Percentiles rank a stretch among this genome's conserved stretches.
phyloP scores from a whole-genome alignment of 2,329 filamentous ascomycete species.

The Sordariomycetes sp. region DNA sequence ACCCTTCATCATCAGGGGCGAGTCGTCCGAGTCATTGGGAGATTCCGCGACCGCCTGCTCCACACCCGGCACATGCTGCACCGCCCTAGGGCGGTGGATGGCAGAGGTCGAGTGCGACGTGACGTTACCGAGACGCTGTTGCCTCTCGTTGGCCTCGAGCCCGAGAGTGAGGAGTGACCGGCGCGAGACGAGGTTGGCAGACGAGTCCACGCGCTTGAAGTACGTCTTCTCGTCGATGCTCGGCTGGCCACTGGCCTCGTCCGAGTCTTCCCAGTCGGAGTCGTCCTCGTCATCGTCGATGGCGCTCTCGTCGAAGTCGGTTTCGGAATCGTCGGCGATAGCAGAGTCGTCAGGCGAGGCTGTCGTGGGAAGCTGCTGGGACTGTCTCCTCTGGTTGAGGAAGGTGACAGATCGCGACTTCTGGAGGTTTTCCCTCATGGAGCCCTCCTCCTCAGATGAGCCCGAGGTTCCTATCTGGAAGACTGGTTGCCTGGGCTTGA shows the following conservation, averaged over 20 bases:
- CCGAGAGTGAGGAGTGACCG: slow-evolving; percentile 84
- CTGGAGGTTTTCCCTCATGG: slow-evolving; percentile 37
- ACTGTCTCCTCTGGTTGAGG: slow-evolving; percentile 57
- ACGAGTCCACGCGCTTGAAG: slow-evolving; percentile 88
- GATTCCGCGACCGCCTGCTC: slow-evolving; percentile 16
- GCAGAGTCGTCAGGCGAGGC: slow-evolving; percentile 29
- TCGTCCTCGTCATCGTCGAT: slow-evolving; percentile 63
- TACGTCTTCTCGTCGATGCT: slow-evolving; percentile 70
- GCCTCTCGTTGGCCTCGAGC: slow-evolving; percentile 68
- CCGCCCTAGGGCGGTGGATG: slow-evolving; percentile 51
- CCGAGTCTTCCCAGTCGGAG: slow-evolving; percentile 54
- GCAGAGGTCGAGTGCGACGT: slow-evolving; percentile 59
- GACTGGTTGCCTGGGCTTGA: slow-evolving; percentile 20
- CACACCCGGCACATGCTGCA: slow-evolving; percentile 20
- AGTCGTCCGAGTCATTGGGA: slow-evolving; percentile 50
- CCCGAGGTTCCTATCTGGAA: slow-evolving; percentile 44
- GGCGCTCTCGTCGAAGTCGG: slow-evolving; percentile 70
- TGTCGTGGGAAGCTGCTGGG: slow-evolving; percentile 22
- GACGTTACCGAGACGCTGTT: slow-evolving; percentile 56
- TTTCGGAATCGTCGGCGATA: slow-evolving; percentile 41
- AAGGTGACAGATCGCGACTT: slow-evolving; percentile 35
- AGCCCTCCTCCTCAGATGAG: slow-evolving; percentile 70
- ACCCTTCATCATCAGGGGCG: slow-evolving; percentile 54
- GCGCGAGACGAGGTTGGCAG: slow-evolving; percentile 71
- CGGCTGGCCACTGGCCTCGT: slow-evolving; percentile 72